Evolutionary conservation across 352 stramenopile genomes (phyloP), one percentile per base, ranked within the genome.

Genomic region (Phytophthora cactorum): DNA sequence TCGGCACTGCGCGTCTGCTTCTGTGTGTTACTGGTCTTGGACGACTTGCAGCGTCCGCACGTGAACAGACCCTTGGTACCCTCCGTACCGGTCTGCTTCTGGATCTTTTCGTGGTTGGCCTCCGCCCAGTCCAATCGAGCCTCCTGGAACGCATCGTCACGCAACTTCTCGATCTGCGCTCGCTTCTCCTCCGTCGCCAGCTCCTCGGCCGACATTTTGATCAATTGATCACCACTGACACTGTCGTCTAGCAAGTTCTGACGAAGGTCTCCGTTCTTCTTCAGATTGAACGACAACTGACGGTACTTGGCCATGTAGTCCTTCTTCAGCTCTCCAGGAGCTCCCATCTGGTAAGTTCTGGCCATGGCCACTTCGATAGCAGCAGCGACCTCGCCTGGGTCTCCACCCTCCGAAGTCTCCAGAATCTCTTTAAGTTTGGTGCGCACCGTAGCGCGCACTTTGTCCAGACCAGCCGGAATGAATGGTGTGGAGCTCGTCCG

Each of bases 1-100:
- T 99, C 96, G 25, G 97, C 97, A 85, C 91, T 98, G 67, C 96
- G 91, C 32, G 97, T 99, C 81, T 99, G 97, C 72, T 99, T 99
- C 81, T 99, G 95, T 66, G 93, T 98, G 82, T 98, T 98, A 62
- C 91, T 98, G 31, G 95, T 99, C 74, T 98, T 98, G 54, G 86
- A 91, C 41, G 88, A 98, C 72, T 98, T 98, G 81, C 97, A 99
- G 65, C 93, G 83, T 59, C 92, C 90, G 74, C 96, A 99, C 63
- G 88, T 93, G 66, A 96, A 96, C 39, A 96, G 72, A 10, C 87
- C 87, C 70, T 92, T 92, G 52, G 78, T 81, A 61, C 91, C 73
- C 62, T 86, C 77, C 1, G 72, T 77, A 32, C 91, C 91, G 36
- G 84, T 95, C 73, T 95, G 86, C 64, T 97, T 95, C 71, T 97